Percentiles rank a stretch among this genome's conserved stretches.
phyloP scores from a whole-genome alignment of 2,329 filamentous ascomycete genomes.

The Aspergillus flavus region DNA sequence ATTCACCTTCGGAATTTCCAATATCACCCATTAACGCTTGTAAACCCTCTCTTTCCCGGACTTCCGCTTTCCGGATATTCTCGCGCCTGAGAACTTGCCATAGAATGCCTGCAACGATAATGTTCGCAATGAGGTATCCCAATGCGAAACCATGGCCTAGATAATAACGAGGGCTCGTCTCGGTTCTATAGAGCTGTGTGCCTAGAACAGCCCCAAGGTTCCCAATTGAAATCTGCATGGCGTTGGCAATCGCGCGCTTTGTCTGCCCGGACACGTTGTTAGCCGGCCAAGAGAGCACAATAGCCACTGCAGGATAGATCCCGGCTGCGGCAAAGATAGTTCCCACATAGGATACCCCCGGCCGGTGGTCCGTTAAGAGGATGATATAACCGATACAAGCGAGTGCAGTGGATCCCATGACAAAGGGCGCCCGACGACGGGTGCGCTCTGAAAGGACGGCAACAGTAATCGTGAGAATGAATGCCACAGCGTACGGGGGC shows the following conservation, averaged over 20 bases:
- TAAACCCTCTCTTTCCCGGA: constrained; percentile 44
- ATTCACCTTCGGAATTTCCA: constrained; percentile 54
- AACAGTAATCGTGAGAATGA: constrained; percentile 59
- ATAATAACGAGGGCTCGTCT: constrained; percentile 64
- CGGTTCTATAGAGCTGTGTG: constrained; percentile 67
- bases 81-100: constrained; percentile 60
- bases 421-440: constrained; percentile 63
- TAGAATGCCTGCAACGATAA: constrained; percentile 55
- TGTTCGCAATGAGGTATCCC: constrained; percentile 63
- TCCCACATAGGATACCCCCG: constrained; percentile 62
- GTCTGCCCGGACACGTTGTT: constrained; percentile 73
- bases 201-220: constrained; percentile 70
- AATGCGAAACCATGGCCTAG: constrained; percentile 69
- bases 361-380: constrained; percentile 55
- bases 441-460: constrained; percentile 64
- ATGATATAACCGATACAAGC: constrained; percentile 66
- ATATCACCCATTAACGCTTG: constrained; percentile 44
- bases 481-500: constrained; percentile 66
- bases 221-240: constrained; percentile 72
- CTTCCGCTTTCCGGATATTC: constrained; percentile 57
- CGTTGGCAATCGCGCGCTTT: constrained; percentile 68
- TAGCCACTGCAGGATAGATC: constrained; percentile 66
- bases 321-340: constrained; percentile 67
- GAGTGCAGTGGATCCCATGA: constrained; percentile 60
- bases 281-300: constrained; percentile 69